Percentiles rank a stretch among this genome's conserved stretches.
Conservation (phyloP, 176 grass and related monocot genomes). For the Zoysia japonica region DNA sequence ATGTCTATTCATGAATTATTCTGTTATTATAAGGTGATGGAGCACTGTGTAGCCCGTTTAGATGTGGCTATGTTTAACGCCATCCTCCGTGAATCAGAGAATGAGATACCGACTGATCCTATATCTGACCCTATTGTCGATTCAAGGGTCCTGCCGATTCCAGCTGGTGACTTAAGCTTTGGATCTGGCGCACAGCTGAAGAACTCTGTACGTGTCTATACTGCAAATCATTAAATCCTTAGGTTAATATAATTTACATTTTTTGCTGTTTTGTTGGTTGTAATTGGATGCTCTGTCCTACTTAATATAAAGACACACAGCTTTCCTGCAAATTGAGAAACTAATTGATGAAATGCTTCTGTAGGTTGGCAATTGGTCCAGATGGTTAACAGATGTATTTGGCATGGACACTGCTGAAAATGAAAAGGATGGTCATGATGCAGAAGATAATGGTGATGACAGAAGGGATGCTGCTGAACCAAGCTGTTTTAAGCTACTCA, state of each 20-base stretch:
- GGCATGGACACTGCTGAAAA: slow-evolving; percentile 59
- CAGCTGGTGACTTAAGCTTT: slow-evolving; percentile 76
- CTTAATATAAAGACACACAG: neutral
- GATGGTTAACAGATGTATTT: slow-evolving; percentile 62
- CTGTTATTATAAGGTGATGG: slow-evolving; percentile 77
- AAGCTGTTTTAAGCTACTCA: slow-evolving; percentile 66
- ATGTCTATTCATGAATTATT: slow-evolving; percentile 10
- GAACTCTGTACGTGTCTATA: slow-evolving; percentile 63
- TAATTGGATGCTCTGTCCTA: no score
- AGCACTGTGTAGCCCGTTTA: slow-evolving; percentile 83
- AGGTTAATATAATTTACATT: neutral
- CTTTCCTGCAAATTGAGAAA: neutral
- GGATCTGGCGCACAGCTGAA: slow-evolving; percentile 92
- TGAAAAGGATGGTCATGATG: slow-evolving; percentile 40
- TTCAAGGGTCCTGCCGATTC: slow-evolving; percentile 80
- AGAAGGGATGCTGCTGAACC: slow-evolving; percentile 43
- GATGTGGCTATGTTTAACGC: slow-evolving; percentile 97
- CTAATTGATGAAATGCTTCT: slow-evolving; percentile 14
- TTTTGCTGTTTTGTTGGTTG: neutral
- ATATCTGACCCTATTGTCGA: slow-evolving; percentile 88
- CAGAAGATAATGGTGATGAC: slow-evolving; percentile 24
- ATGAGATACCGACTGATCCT: slow-evolving; percentile 89
- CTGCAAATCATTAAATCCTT: slow-evolving; percentile 10
- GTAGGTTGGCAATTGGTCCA: slow-evolving; percentile 88
- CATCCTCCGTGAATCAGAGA: slow-evolving; percentile 86